Conservation (phyloP, 2,329 filamentous ascomycete genomes). For the Furcasterigmium sp. region DNA sequence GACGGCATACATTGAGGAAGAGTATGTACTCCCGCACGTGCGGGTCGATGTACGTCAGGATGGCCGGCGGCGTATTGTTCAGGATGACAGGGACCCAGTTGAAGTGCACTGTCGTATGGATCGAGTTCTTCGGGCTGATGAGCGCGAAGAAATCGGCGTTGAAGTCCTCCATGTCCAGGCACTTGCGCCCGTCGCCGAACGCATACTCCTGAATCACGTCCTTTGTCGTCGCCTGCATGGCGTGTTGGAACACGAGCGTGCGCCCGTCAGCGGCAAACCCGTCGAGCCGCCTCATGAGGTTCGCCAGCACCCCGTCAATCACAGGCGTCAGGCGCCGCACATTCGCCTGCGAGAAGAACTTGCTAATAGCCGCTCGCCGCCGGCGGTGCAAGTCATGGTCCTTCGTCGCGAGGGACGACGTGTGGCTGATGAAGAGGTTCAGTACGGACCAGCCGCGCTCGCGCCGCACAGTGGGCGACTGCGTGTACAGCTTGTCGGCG, state of each 20-base stretch:
- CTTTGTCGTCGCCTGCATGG: background rate
- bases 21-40: background rate
- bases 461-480: background rate
- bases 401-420: constrained; percentile 17
- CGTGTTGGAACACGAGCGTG: background rate
- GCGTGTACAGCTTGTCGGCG: constrained; percentile 26
- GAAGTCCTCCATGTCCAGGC: constrained; percentile 21
- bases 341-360: constrained; percentile 28
- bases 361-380: constrained; percentile 21
- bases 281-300: constrained; percentile 13
- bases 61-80: constrained; percentile 11
- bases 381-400: constrained; percentile 26
- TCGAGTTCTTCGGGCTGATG: constrained; percentile 9
- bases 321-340: constrained; percentile 29
- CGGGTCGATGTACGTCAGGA: constrained; percentile 15
- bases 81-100: constrained; percentile 15
- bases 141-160: constrained; percentile 19
- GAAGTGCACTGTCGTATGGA: constrained; percentile 16
- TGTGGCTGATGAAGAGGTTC: background rate
- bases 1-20: background rate
- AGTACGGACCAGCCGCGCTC: background rate
- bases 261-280: background rate
- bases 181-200: constrained; percentile 16
- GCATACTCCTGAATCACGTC: constrained; percentile 1
- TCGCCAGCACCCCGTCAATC: constrained; percentile 27